A percentile compares a stretch with the other conserved stretches of the same genome.
phyloP scores from a whole-genome alignment of 2,329 filamentous ascomycete genomes.

The Tolypocladium tropicale region DNA sequence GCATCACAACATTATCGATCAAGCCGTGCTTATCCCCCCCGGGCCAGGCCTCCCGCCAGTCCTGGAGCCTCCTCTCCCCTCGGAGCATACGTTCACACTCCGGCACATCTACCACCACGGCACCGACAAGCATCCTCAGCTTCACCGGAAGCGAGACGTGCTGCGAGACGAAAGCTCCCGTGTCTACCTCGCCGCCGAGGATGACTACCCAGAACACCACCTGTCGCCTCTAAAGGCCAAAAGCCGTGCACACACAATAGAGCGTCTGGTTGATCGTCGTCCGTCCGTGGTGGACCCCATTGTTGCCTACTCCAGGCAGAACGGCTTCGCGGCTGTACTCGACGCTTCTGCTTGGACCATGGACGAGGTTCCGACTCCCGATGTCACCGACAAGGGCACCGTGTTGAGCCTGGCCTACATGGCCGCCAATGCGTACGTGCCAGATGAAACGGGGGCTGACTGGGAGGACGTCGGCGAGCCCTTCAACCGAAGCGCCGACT shows the following conservation, averaged over 20 bases:
- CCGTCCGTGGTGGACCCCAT: slow-evolving; percentile 69
- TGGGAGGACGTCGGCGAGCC: slow-evolving; percentile 73
- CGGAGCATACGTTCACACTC: slow-evolving; percentile 55
- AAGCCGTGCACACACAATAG: slow-evolving; percentile 59
- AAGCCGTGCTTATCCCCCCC: slow-evolving; percentile 33
- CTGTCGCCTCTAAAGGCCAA: slow-evolving; percentile 47
- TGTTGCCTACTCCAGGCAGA: slow-evolving; percentile 59
- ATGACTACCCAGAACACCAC: slow-evolving; percentile 39
- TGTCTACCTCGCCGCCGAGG: slow-evolving; percentile 54
- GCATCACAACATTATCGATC: slow-evolving; percentile 21
- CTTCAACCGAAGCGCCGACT: slow-evolving; percentile 80
- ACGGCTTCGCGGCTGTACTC: slow-evolving; percentile 57
- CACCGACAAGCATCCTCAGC: slow-evolving; percentile 62
- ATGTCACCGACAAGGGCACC: slow-evolving; percentile 77
- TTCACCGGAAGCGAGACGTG: slow-evolving; percentile 72
- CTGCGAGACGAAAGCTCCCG: slow-evolving; percentile 32
- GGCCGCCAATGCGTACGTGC: slow-evolving; percentile 81
- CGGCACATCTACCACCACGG: slow-evolving; percentile 92
- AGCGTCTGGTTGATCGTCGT: slow-evolving; percentile 71
- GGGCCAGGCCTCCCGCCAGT: slow-evolving; percentile 27
- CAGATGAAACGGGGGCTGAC: slow-evolving; percentile 58
- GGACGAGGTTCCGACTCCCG: slow-evolving; percentile 68
- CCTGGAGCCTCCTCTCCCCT: slow-evolving; percentile 34
- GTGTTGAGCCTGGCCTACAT: slow-evolving; percentile 79
- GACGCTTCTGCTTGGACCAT: slow-evolving; percentile 70